A percentile compares a stretch with the other conserved stretches of the same genome.
These are phyloP conservation scores for Otatea glauca DNA, from an alignment of 176 grass and related monocot genomes.

Conservation along the genomic window DNA sequence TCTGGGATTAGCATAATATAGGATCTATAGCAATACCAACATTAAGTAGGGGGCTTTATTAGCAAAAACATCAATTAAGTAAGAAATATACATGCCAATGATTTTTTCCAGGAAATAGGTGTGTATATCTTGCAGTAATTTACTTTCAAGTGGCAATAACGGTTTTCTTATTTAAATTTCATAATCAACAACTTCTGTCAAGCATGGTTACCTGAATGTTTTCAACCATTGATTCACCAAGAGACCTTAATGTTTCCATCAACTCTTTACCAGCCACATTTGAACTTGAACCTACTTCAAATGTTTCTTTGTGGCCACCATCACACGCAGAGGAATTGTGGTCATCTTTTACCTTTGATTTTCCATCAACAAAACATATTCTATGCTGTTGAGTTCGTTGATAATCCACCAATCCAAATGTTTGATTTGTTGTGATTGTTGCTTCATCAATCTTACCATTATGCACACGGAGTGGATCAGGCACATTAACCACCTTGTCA, in stretches of 20 bases:
- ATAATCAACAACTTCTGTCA: not conserved
- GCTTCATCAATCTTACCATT: conserved; percentile 44
- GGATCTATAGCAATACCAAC: not conserved
- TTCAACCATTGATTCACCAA: conserved; percentile 85
- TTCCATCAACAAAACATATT: conserved; percentile 34
- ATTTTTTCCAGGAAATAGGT: not conserved
- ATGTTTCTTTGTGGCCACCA: conserved; percentile 42
- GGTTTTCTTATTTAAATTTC: conserved; percentile 15
- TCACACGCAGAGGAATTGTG: conserved; percentile 32
- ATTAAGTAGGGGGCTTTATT: conserved; percentile 34
- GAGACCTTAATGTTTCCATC: conserved; percentile 58
- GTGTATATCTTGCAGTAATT: not conserved
- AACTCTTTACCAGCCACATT: conserved; percentile 63
- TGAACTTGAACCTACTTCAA: conserved; percentile 34
- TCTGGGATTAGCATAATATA: conserved; percentile 21
- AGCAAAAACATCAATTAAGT: conserved; percentile 8
- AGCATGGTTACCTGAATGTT: conserved; percentile 82
- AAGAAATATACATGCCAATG: conserved; percentile 1
- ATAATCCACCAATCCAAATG: conserved; percentile 36
- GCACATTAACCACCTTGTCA: conserved; percentile 34
- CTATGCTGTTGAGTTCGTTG: conserved; percentile 23
- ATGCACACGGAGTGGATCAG: conserved; percentile 40
- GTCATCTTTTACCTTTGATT: conserved; percentile 38
- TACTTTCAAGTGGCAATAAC: conserved; percentile 6
- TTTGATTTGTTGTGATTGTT: conserved; percentile 28